These are phyloP conservation scores for Wickerhamiella azymoides DNA, from an alignment of 805 yeast species.

Conservation along the genomic window DNA sequence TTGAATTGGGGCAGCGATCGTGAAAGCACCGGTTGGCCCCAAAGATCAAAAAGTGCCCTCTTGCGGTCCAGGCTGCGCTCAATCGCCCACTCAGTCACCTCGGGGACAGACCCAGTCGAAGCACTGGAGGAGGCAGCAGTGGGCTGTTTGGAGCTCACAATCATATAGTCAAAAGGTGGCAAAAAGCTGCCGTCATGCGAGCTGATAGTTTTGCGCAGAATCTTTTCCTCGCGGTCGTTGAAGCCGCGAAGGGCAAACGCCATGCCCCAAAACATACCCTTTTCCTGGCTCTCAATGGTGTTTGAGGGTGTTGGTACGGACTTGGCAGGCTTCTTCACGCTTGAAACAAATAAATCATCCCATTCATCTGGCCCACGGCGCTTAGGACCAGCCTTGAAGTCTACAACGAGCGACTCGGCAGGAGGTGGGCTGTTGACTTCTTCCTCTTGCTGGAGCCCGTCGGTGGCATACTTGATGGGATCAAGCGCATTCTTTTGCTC, in stretches of 20 bases:
- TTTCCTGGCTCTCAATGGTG: not conserved
- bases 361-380: not conserved
- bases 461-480: conserved; percentile 26
- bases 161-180: conserved; percentile 11
- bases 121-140: conserved; percentile 15
- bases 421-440: not conserved
- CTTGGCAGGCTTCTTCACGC: not conserved
- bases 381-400: conserved; percentile 3
- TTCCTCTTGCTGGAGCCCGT: conserved; percentile 16
- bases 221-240: conserved; percentile 25
- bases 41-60: conserved; percentile 33
- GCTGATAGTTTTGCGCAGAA: conserved; percentile 31
- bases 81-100: conserved; percentile 68
- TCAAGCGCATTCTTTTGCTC: conserved; percentile 30
- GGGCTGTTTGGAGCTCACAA: conserved; percentile 20
- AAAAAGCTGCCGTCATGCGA: conserved; percentile 33
- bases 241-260: conserved; percentile 34
- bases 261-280: conserved; percentile 30
- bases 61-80: conserved; percentile 58
- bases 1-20: conserved; percentile 15
- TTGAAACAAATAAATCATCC: conserved; percentile 2
- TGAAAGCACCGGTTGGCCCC: conserved; percentile 37
- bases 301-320: not conserved
- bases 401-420: conserved; percentile 1
- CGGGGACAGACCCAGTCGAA: conserved; percentile 15